These are phyloP conservation scores for Trichoderma sp. DNA, from an alignment of 2,329 filamentous ascomycete species.

Conservation along the genomic window DNA sequence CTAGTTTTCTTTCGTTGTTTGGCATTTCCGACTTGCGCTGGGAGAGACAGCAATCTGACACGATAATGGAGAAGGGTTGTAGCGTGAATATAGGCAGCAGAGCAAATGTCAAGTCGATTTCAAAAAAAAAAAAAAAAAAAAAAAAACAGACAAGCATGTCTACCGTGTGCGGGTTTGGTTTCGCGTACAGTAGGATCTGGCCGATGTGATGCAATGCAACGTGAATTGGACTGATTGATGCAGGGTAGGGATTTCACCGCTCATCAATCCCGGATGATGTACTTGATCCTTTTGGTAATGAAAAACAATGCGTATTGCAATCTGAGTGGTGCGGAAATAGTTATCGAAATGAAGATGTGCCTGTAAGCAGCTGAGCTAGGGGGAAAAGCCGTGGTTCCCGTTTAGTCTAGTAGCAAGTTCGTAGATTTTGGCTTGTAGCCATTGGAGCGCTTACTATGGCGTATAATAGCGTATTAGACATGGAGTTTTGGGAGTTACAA, in stretches of 20 bases:
- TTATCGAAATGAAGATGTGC: background rate
- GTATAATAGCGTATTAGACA: background rate
- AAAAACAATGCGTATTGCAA: background rate
- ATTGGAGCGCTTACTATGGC: constrained; percentile 4
- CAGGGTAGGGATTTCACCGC: background rate
- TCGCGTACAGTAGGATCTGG: background rate
- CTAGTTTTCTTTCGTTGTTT: constrained; percentile 22
- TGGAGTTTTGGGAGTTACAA: background rate
- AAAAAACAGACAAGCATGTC: background rate
- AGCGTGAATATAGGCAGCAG: constrained; percentile 32
- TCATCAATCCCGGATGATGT: background rate
- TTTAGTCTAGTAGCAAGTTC: background rate
- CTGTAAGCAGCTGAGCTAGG: background rate
- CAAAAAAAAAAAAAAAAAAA: background rate
- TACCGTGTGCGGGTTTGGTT: background rate
- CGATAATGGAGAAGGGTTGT: constrained; percentile 21
- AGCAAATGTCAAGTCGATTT: constrained; percentile 33
- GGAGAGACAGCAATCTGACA: constrained; percentile 23
- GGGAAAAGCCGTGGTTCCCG: background rate
- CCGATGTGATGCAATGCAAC: background rate
- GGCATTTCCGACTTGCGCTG: constrained; percentile 26
- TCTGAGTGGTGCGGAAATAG: background rate
- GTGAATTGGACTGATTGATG: background rate
- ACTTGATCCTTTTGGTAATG: background rate
- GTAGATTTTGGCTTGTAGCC: background rate